A percentile compares a stretch with the other conserved stretches of the same genome.
phyloP scores from a whole-genome alignment of 2,329 filamentous ascomycete genomes.

The Pestalotiopsis sp. region DNA sequence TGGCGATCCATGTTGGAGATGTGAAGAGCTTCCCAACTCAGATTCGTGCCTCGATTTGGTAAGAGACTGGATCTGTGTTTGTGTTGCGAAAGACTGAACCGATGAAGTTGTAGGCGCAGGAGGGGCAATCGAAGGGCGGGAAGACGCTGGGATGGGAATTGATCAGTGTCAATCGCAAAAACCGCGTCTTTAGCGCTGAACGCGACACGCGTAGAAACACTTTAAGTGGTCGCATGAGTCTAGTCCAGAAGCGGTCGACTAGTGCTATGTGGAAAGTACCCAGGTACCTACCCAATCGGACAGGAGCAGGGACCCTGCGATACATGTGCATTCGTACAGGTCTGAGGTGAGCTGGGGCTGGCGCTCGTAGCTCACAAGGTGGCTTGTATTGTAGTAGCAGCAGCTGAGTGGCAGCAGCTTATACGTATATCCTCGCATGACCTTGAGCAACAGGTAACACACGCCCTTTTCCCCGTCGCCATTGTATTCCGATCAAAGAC shows the following conservation, averaged over 20 bases:
- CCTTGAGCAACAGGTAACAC: not conserved
- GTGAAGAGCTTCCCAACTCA: not conserved
- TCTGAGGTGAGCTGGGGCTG: not conserved
- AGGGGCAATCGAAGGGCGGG: not conserved
- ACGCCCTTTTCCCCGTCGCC: not conserved
- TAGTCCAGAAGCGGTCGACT: not conserved
- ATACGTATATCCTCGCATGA: not conserved
- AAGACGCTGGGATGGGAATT: not conserved
- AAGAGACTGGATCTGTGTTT: not conserved
- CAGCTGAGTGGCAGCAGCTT: not conserved
- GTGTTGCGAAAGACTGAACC: not conserved
- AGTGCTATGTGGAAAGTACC: not conserved
- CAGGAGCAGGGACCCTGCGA: not conserved
- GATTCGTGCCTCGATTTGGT: not conserved
- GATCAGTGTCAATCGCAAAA: not conserved
- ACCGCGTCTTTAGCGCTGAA: not conserved
- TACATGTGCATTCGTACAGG: not conserved
- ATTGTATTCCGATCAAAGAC: not conserved
- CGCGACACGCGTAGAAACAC: not conserved
- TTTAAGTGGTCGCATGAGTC: not conserved
- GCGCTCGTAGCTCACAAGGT: conserved; percentile 1
- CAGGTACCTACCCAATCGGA: not conserved
- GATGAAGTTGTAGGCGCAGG: not conserved
- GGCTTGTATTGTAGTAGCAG: not conserved
- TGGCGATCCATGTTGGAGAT: conserved; percentile 74